phyloP scores from a whole-genome alignment of 1,284 basidiomycete species.

The Cutaneotrichosporon dermatis region DNA sequence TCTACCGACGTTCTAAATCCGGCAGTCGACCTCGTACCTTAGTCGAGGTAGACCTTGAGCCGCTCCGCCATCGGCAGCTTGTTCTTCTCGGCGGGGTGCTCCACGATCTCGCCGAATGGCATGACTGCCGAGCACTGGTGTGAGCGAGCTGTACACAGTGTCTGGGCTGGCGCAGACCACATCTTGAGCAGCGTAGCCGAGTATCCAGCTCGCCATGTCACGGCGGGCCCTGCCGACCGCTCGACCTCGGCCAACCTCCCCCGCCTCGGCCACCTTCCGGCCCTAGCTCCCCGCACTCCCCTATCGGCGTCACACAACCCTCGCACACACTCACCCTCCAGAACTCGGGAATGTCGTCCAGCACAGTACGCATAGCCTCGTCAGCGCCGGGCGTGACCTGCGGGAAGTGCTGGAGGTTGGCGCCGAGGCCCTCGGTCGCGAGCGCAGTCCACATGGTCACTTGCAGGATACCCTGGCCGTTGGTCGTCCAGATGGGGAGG shows the following conservation, averaged over 20 bases:
- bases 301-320: no score
- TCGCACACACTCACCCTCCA: conserved; percentile 38
- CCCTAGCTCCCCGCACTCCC: no score
- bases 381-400: conserved; percentile 29
- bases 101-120: conserved; percentile 50
- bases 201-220: no score
- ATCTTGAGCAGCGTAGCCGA: no score
- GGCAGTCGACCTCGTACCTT: not conserved
- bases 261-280: no score
- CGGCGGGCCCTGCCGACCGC: no score
- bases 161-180: no score
- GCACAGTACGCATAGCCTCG: conserved; percentile 35
- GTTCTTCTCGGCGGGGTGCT: conserved; percentile 31
- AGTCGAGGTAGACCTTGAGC: conserved; percentile 6
- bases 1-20: no score
- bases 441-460: conserved; percentile 51
- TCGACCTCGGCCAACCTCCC: no score
- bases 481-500: conserved; percentile 33
- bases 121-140: conserved; percentile 42
- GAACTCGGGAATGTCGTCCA: conserved; percentile 37
- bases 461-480: conserved; percentile 47
- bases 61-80: conserved; percentile 37
- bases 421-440: conserved; percentile 51
- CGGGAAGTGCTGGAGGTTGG: conserved; percentile 49
- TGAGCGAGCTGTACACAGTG: not conserved